Evolutionary conservation across 2,329 filamentous ascomycete genomes (phyloP).

Genomic region (Coniochaeta hoffmannii): DNA sequence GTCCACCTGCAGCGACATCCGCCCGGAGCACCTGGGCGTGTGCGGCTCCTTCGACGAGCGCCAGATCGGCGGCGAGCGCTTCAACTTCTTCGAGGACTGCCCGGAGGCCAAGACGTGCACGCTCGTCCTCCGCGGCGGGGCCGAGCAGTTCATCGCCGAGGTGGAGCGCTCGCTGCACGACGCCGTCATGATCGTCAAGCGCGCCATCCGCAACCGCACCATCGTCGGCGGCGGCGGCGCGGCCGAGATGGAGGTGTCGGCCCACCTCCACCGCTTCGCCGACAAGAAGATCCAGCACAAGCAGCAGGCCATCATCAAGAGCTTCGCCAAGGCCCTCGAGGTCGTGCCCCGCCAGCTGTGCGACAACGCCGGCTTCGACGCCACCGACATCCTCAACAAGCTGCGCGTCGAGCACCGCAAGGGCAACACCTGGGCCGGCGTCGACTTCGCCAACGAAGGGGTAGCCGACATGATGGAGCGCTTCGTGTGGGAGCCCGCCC

Average conservation of each 20-base stretch:
- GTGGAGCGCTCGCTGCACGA: constrained; percentile 97
- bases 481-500: constrained; percentile 95
- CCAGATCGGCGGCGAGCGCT: constrained; percentile 94
- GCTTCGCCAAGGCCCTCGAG: constrained; percentile 94
- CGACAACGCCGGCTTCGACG: constrained; percentile 97
- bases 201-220: constrained; percentile 86
- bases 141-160: constrained; percentile 98
- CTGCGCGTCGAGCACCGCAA: constrained; percentile 94
- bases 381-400: constrained; percentile 94
- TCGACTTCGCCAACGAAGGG: constrained; percentile 89
- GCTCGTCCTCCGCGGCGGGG: constrained; percentile 85
- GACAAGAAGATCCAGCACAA: constrained; percentile 91
- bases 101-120: constrained; percentile 96
- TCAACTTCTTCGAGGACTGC: constrained; percentile 98
- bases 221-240: constrained; percentile 96
- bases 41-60: constrained; percentile 90
- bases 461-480: constrained; percentile 89
- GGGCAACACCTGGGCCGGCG: constrained; percentile 87
- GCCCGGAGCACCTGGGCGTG: constrained; percentile 78
- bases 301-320: constrained; percentile 96
- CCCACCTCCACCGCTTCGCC: constrained; percentile 86
- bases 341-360: constrained; percentile 94
- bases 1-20: constrained; percentile 95
- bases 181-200: constrained; percentile 99
- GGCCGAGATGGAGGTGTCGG: constrained; percentile 92